Evolutionary conservation across 2,329 filamentous ascomycete species (phyloP).

Genomic region (Fragosphaeria purpurea): DNA sequence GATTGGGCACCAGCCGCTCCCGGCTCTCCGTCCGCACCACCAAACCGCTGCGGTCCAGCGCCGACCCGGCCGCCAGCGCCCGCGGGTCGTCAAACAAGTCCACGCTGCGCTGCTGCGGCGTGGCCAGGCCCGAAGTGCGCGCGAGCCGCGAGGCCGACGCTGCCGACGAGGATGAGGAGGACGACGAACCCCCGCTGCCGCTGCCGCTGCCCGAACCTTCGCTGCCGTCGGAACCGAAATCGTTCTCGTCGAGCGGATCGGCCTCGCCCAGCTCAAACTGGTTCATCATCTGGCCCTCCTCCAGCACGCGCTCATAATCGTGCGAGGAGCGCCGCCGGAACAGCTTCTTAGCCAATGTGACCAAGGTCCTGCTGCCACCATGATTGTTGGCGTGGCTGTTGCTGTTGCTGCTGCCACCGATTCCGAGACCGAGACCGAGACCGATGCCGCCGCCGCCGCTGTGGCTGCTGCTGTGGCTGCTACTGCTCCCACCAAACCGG

Average conservation of each 20-base stretch:
- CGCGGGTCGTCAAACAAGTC: constrained; percentile 40
- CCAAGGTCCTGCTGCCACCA: constrained; percentile 21
- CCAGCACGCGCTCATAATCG: constrained; percentile 74
- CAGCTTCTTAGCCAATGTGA: constrained; percentile 48
- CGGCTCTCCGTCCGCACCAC: constrained; percentile 77
- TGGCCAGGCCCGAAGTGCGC: constrained; percentile 56
- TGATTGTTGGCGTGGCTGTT: no score
- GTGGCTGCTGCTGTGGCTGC: not conserved
- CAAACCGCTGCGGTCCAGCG: constrained; percentile 59
- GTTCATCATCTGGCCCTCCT: constrained; percentile 59
- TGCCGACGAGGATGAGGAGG: constrained; percentile 17
- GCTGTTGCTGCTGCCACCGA: no score
- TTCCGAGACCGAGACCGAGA: no score
- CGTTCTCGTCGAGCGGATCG: constrained; percentile 50
- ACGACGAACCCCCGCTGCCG: constrained; percentile 21
- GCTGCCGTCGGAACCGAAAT: constrained; percentile 53
- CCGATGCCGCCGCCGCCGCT: not conserved
- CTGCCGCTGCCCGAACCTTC: constrained; percentile 25
- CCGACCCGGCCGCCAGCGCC: constrained; percentile 23
- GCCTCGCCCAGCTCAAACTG: constrained; percentile 70
- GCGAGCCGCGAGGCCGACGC: constrained; percentile 3
- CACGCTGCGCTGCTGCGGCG: constrained; percentile 46
- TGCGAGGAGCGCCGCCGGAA: constrained; percentile 44
- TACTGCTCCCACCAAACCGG: constrained; percentile 2
- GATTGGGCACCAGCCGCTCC: constrained; percentile 56